Evolutionary conservation across 352 stramenopile genomes (phyloP).

Genomic region (Halophytophthora polymorphica): DNA sequence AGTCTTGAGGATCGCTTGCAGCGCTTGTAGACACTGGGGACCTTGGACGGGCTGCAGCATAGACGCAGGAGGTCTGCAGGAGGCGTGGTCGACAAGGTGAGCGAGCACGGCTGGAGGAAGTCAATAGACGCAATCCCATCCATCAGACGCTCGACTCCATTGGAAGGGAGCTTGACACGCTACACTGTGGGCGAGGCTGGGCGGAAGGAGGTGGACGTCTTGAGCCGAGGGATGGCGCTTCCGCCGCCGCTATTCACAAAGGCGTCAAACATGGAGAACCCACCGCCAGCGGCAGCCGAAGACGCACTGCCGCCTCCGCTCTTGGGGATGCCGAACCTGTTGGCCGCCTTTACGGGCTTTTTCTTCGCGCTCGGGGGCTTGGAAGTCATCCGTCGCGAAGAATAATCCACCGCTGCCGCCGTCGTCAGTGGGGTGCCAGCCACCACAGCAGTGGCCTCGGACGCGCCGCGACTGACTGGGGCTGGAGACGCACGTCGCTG

Average conservation of each 20-base stretch:
- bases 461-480: conserved; percentile 12
- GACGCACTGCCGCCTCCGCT: conserved; percentile 11
- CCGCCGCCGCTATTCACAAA: conserved; percentile 58
- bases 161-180: not conserved
- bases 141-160: not conserved
- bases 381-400: conserved; percentile 37
- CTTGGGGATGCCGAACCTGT: conserved; percentile 29
- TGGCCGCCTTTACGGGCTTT: conserved; percentile 22
- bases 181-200: conserved; percentile 27
- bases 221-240: conserved; percentile 49
- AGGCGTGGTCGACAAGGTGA: not conserved
- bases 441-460: not conserved
- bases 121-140: conserved; percentile 14
- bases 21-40: too few relatives aligned
- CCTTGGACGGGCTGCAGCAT: conserved; percentile 1
- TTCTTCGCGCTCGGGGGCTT: conserved; percentile 40
- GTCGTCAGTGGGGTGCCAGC: conserved; percentile 1
- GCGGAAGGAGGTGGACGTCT: conserved; percentile 21
- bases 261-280: conserved; percentile 65
- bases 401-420: conserved; percentile 22
- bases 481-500: conserved; percentile 20
- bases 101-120: not conserved
- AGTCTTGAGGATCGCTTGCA: too few relatives aligned
- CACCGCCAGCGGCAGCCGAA: conserved; percentile 10
- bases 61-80: not conserved